Base-by-base conservation (phyloP, 73 alveolate species). In the Tetrahymena elliotti region DNA sequence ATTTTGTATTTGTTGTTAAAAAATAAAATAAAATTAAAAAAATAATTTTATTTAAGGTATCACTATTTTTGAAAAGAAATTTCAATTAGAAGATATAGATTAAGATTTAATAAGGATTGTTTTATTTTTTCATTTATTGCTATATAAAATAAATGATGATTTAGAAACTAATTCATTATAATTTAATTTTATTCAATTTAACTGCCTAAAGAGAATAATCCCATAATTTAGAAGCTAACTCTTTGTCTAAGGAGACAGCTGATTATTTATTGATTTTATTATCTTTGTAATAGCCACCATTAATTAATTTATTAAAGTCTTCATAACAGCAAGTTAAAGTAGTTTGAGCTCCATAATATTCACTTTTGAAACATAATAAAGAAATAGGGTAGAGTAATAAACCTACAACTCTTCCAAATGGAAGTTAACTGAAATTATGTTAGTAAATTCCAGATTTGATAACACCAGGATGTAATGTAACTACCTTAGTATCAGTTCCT, bases 391-490 rank as follows among this genome's bases (percentile, higher is more conserved):
- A 68, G 3, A 68, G 38, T 16, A 68, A 27, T 0, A 31, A 3
- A 27, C 88, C 88, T 27, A 68, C n/a, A 22, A 68, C 16, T 68
- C 36, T 68, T 22, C 88, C 88, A 68, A 68, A 68, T 2, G 88
- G 88, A 27, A 68, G 34, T 68, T 68, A 68, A 31, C 36, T 31
- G 38, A 68, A 68, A 68, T 68, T 68, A 68, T 68, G 88, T 31
- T 68, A 68, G 36, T 68, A 68, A 18, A 97, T 95, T 40, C 94
- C 94, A 24, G 98, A 92, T 83, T 83, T 39, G 20, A 96, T 92
- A 0, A 97, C 96, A 22, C 98, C 98, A 33, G 98, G 98, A 52
- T 97, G 98, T 33, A 97, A 92, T 22, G 96, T 53, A 41, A 84
- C 83, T 41, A 96, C 97, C 93, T 97, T 97, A 34, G 93, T 93